Evolutionary conservation across 306 rosid genomes (phyloP), one percentile per base, ranked within the genome.

Genomic region (Fragaria nilgerrensis): DNA sequence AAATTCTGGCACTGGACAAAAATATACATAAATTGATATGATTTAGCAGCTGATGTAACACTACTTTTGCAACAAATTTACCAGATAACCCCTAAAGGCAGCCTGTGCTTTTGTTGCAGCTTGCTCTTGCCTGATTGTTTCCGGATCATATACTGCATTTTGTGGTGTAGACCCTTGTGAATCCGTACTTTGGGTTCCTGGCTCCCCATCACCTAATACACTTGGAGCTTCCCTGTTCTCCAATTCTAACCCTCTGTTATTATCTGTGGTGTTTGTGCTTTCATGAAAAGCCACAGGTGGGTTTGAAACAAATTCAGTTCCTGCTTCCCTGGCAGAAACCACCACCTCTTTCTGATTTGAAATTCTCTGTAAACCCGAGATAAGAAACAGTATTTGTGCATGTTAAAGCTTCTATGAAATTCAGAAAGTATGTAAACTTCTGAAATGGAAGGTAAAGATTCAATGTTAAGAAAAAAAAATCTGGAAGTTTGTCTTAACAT

Each of bases 41-140:
- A 76, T 41, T 69, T 32, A 70, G 17, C 45, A 44, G 59, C 43
- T 15, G n/a, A 17, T 22, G 2, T 56, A 66, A 20, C 50, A 23
- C 48, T 75, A 62, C 58, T 71, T 52, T 68, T 39, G 8, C 17
- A 70, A 65, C 36, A 83, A 39, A 80, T 73, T 72, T 86, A 93
- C 99, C 92, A 96, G 82, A 88, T 96, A 96, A 83, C 99, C 99
- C 85, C 98, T 83, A 83, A 96, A 93, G 65, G 98, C 93, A 85
- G 98, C 99, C 86, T 96, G 99, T 56, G 90, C 90, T 86, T 86
- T 88, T 9, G 93, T 84, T 67, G 98, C 99, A 72, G 99, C 98
- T 84, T 89, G 87, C 86, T 88, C 99, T 82, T 6, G 87, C 92
- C 80, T 89, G 47, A 80, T 81, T 80, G 79, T 84, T 84, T 93